Evolutionary conservation across 176 grass and related monocot genomes (phyloP).

Genomic region (Panicum miliaceum): DNA sequence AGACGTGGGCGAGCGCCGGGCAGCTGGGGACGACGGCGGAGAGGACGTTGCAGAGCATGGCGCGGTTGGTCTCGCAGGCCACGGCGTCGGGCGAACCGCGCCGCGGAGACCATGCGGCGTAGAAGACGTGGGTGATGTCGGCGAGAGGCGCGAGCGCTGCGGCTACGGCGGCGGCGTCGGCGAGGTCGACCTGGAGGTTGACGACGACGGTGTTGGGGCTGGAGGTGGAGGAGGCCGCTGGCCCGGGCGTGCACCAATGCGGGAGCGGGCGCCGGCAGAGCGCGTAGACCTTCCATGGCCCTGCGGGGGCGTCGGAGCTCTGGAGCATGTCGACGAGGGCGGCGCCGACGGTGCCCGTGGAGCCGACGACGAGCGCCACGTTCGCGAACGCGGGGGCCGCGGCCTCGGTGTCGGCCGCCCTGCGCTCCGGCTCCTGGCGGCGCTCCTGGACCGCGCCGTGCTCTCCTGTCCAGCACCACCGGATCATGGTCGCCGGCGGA

Average conservation of each 20-base stretch:
- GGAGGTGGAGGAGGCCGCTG: neutral
- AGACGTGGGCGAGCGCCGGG: conserved; percentile 56
- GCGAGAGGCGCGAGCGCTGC: conserved; percentile 51
- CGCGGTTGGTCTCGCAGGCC: conserved; percentile 32
- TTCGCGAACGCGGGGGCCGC: conserved; percentile 46
- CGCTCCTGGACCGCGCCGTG: conserved; percentile 63
- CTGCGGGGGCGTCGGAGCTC: conserved; percentile 61
- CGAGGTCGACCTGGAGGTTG: conserved; percentile 49
- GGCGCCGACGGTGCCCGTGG: conserved; percentile 62
- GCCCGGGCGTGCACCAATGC: no score
- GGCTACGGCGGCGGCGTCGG: conserved; percentile 38
- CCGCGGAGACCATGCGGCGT: conserved; percentile 34
- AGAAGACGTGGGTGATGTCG: conserved; percentile 72
- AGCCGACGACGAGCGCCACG: conserved; percentile 65
- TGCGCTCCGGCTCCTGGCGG: conserved; percentile 51
- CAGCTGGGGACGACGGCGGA: conserved; percentile 50
- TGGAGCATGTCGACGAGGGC: conserved; percentile 69
- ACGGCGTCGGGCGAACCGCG: conserved; percentile 2
- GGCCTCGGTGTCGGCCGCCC: neutral
- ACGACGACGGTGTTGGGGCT: neutral
- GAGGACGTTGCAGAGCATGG: conserved; percentile 71
- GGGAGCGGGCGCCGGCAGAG: conserved; percentile 22
- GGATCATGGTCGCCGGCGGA: conserved; percentile 35
- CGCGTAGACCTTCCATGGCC: conserved; percentile 87
- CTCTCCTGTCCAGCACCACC: conserved; percentile 81